Percentiles rank a stretch among this genome's conserved stretches.
Conservation (phyloP, 2,329 filamentous ascomycete genomes). For the Xylariaceae sp. region DNA sequence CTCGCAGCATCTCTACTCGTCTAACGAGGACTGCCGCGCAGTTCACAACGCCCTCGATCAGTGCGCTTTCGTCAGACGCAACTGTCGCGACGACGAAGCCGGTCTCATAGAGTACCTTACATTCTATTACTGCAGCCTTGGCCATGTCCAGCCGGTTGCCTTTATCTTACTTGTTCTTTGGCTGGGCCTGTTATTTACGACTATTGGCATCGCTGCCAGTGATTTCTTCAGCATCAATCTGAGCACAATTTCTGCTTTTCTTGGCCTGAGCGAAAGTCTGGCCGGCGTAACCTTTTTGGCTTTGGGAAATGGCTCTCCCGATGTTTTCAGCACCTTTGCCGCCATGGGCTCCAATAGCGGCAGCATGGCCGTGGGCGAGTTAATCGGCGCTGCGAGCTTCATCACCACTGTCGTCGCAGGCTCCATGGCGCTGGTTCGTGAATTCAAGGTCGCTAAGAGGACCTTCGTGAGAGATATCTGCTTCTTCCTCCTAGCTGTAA, state of each 20-base stretch:
- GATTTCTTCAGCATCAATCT: slow-evolving; percentile 98
- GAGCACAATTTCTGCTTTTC: slow-evolving; percentile 80
- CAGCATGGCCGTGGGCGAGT: slow-evolving; percentile 91
- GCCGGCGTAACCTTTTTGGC: slow-evolving; percentile 94
- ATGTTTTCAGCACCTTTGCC: slow-evolving; percentile 97
- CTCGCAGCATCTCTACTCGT: slow-evolving; percentile 12
- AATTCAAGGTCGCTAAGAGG: slow-evolving; percentile 83
- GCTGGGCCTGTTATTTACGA: slow-evolving; percentile 87
- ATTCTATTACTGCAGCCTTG: slow-evolving; percentile 82
- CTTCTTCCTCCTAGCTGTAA: slow-evolving; percentile 84
- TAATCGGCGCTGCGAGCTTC: slow-evolving; percentile 91
- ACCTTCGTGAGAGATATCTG: slow-evolving; percentile 87
- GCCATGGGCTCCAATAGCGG: slow-evolving; percentile 96
- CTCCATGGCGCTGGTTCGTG: slow-evolving; percentile 93
- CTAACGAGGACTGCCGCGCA: slow-evolving; percentile 60
- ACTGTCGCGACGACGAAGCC: slow-evolving; percentile 85
- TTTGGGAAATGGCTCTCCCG: slow-evolving; percentile 95
- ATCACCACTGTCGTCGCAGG: slow-evolving; percentile 95
- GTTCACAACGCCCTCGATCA: slow-evolving; percentile 75
- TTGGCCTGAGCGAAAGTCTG: slow-evolving; percentile 92
- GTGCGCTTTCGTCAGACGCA: slow-evolving; percentile 75
- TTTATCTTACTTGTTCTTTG: slow-evolving; percentile 74
- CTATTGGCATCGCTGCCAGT: slow-evolving; percentile 94
- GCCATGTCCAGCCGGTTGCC: slow-evolving; percentile 64
- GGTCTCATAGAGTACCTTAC: slow-evolving; percentile 83